Evolutionary conservation across 331 rosid species (phyloP).

Genomic region (Erythrophleum ivorense): DNA sequence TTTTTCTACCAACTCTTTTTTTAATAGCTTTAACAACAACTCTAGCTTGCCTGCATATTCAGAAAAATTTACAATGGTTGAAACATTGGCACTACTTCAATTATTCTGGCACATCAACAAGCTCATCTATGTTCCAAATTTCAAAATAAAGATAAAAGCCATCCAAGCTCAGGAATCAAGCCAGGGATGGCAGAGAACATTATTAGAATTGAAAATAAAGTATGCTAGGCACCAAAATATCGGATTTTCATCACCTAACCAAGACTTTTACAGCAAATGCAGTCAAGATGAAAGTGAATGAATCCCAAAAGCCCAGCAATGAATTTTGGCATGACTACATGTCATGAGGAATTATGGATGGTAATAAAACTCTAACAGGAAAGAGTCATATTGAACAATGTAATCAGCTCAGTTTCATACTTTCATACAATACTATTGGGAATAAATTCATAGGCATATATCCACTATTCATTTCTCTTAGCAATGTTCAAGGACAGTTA

Average conservation of each 20-base stretch:
- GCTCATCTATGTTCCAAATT: not conserved
- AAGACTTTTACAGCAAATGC: not conserved
- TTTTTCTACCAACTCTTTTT: constrained; percentile 79
- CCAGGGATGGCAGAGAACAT: constrained; percentile 5
- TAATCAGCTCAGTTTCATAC: not conserved
- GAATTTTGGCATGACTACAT: not conserved
- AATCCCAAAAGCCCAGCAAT: constrained; percentile 7
- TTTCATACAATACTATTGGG: not conserved
- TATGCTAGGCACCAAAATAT: constrained; percentile 24
- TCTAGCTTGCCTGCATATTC: constrained; percentile 71
- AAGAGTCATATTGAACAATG: not conserved
- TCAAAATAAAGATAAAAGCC: constrained; percentile 30
- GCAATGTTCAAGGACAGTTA: not conserved
- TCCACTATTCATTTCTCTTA: not conserved
- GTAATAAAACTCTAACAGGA: not conserved
- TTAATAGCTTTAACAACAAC: constrained; percentile 83
- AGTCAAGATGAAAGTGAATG: constrained; percentile 13
- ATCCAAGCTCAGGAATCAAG: constrained; percentile 25
- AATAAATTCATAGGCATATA: not conserved
- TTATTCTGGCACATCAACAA: constrained; percentile 30
- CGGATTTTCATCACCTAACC: constrained; percentile 4
- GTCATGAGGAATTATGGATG: constrained; percentile 9
- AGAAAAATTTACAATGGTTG: constrained; percentile 21
- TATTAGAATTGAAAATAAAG: constrained; percentile 4
- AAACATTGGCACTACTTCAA: constrained; percentile 17